Evolutionary conservation across 768 basidiomycete genomes (phyloP), one percentile per base, ranked within the genome.

Genomic region (Steccherinum ochraceum): DNA sequence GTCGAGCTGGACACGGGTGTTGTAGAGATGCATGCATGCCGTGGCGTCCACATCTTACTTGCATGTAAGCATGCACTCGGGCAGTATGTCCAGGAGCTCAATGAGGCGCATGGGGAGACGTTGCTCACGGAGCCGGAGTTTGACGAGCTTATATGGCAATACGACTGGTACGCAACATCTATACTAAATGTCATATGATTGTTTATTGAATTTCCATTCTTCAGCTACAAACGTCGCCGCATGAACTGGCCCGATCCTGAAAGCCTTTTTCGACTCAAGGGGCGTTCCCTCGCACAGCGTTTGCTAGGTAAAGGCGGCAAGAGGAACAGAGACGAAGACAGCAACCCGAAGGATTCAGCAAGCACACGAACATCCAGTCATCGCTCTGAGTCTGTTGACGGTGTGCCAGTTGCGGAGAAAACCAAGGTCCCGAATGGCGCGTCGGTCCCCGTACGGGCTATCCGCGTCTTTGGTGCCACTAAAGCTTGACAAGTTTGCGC

Each of bases 21-120:
- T 60, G 69, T 89, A 26, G 86, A 89, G 68, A 81, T 85, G 80
- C 83, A 87, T 58, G 74, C 80, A n/a, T 83, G 80, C 67, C 84
- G 81, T 66, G 74, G 82, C 59, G 66, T 87, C 45, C 83, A 89
- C 60, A 73, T 74, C 4, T 62, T 89, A 2, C 68, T 89, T 21
- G 79, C 78, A 24, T 84, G 80, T 60, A 78, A 79, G 58, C 69
- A 71, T 27, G 83, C 85, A 3, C 67, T 89, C 10, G 61, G 56
- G 4, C 78, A 79, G 42, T 81, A 69, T 59, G 59, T 84, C 12
- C 47, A 62, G 18, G 71, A 74, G 23, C 56, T 66, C 18, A 51
- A 53, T 20, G 58, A 56, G 21, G 55, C 49, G 27, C 47, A 55
- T 23, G 64, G 63, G 3, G 43, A 49, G 48, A 59, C 58, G 23